Evolutionary conservation across 2,329 filamentous ascomycete genomes (phyloP), one percentile per base, ranked within the genome.

Genomic region (Trichoderma sp.): DNA sequence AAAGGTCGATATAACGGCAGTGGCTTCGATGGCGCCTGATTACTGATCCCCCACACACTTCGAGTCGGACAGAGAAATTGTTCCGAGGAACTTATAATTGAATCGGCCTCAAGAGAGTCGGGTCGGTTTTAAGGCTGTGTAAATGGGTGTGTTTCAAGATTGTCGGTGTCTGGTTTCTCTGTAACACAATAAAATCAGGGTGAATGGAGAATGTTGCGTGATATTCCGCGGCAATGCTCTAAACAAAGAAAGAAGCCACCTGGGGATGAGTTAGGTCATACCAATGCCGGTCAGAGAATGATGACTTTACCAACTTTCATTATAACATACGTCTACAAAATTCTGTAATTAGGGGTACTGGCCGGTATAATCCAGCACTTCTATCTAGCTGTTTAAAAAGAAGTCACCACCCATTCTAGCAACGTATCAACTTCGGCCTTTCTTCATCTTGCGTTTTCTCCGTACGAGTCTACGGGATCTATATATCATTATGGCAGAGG

Each of bases 1-100:
- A 80, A 87, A 89, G 33, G 62, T 27, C 62, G 24, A 27, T 6
- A 24, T 6, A 27, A 14, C 62, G n/a, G 62, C 31, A 65, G 33
- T 65, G 62, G 62, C 33, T 41, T 27, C 14, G 31, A 41, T 24
- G 9, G 11, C 21, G 7, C 6, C 29, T 21, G 62, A 65, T 65
- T 41, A 65, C 62, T 65, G 62, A 65, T 65, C 33, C 62, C 21
- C 33, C 62, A 65, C 60, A 63, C 62, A 12, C 29, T 41, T 29
- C n/a, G n/a, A 65, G 14, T n/a, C 33, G n/a, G 11, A 7, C 1
- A 18, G 62, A 65, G 35, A 24, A 64, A 16, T 16, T 11, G 18
- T 24, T 65, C 62, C 62, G 62, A 65, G 33, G 62, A 24, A 63
- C 29, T n/a, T 33, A 5, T 63, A 21, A 2, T 35, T n/a, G 27